Percentiles rank a stretch among this genome's conserved stretches.
Conservation (phyloP, 2,329 filamentous ascomycete genomes). For the Hypoxylon sp. region DNA sequence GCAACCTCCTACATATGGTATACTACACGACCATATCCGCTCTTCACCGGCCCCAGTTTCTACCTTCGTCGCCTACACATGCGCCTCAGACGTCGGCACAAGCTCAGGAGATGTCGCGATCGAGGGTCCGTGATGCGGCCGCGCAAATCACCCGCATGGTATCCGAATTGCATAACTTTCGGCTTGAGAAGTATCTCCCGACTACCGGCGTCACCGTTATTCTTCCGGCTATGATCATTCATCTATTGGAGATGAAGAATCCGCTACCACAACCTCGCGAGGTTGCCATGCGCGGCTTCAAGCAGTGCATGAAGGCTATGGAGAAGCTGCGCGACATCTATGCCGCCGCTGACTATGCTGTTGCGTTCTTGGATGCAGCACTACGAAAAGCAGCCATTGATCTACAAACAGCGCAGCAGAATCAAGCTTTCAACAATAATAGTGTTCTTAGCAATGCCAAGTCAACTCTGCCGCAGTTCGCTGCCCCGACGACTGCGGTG, state of each 20-base stretch:
- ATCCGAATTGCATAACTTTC: slow-evolving; percentile 78
- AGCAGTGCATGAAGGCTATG: slow-evolving; percentile 93
- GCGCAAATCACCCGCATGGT: slow-evolving; percentile 89
- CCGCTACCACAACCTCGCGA: slow-evolving; percentile 79
- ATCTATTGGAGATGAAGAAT: slow-evolving; percentile 92
- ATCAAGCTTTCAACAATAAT: slow-evolving; percentile 46
- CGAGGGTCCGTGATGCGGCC: slow-evolving; percentile 86
- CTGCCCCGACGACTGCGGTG: slow-evolving; percentile 35
- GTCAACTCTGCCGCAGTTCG: slow-evolving; percentile 47
- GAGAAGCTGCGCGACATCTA: slow-evolving; percentile 90
- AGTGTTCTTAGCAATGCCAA: slow-evolving; percentile 38
- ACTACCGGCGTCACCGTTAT: slow-evolving; percentile 93
- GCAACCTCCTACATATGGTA: slow-evolving; percentile 91
- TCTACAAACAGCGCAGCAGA: slow-evolving; percentile 61
- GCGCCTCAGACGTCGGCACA: slow-evolving; percentile 71
- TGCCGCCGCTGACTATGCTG: slow-evolving; percentile 95
- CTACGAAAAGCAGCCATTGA: slow-evolving; percentile 89
- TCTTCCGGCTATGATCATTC: slow-evolving; percentile 92
- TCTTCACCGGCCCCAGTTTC: slow-evolving; percentile 89
- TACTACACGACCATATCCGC: slow-evolving; percentile 94
- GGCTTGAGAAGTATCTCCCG: slow-evolving; percentile 84
- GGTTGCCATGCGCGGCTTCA: slow-evolving; percentile 83
- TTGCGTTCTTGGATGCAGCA: slow-evolving; percentile 91
- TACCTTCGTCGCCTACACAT: slow-evolving; percentile 77
- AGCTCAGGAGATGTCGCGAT: slow-evolving; percentile 84